phyloP scores from a whole-genome alignment of 2,329 filamentous ascomycete species.

The Trichoderma sp. region DNA sequence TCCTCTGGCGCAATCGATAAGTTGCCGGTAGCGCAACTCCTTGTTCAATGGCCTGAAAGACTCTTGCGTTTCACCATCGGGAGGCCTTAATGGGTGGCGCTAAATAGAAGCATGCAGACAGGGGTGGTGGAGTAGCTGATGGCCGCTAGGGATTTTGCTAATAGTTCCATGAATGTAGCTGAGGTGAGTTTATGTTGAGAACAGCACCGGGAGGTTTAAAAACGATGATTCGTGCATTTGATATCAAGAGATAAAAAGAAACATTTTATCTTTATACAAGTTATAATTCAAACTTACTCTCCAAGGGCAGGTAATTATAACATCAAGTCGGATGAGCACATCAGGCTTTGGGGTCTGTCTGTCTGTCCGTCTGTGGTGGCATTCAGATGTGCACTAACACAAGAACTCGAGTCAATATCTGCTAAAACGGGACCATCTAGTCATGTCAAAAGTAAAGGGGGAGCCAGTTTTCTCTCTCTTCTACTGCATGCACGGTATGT shows the following conservation, averaged over 20 bases:
- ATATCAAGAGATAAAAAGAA: neutral
- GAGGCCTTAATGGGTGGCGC: neutral
- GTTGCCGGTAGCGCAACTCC: conserved; percentile 4
- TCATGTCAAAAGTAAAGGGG: neutral
- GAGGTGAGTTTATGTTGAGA: neutral
- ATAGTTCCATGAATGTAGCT: neutral
- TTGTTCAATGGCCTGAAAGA: neutral
- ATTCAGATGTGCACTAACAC: neutral
- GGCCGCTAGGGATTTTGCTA: neutral
- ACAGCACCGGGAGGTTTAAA: neutral
- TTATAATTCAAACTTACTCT: neutral
- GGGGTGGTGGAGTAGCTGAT: neutral
- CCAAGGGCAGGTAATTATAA: neutral
- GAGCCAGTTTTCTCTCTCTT: neutral
- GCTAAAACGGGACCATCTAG: neutral
- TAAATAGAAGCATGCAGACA: neutral
- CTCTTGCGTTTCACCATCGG: conserved; percentile 6
- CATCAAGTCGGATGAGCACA: neutral
- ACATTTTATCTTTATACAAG: neutral
- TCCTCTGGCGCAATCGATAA: conserved; percentile 13
- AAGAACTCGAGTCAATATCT: neutral
- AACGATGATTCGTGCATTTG: neutral
- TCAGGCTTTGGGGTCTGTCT: neutral
- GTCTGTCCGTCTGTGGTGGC: neutral
- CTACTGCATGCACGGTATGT: neutral